phyloP scores from a whole-genome alignment of 2,329 filamentous ascomycete species.

The Blastomyces emzantsi region DNA sequence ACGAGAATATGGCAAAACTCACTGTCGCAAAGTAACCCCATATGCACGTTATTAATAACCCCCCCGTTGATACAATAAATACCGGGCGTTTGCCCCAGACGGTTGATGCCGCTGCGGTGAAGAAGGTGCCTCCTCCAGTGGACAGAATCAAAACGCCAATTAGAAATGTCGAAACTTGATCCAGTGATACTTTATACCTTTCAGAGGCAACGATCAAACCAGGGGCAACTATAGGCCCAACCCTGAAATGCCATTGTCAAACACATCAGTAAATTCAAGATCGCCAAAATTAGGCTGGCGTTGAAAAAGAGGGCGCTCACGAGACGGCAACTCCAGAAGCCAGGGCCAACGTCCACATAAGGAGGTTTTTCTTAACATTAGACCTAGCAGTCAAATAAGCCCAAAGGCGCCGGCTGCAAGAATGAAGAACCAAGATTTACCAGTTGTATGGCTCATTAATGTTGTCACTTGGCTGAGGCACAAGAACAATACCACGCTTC shows the following conservation, averaged over 20 bases:
- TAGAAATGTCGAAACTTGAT: constrained; percentile 28
- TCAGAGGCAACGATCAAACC: constrained; percentile 28
- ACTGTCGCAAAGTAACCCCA: constrained; percentile 34
- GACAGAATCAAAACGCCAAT: constrained; percentile 32
- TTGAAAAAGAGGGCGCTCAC: constrained; percentile 13
- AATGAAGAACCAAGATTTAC: constrained; percentile 11
- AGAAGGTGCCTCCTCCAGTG: constrained; percentile 36
- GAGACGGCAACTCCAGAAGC: constrained; percentile 23
- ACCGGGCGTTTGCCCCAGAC: constrained; percentile 31
- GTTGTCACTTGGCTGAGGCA: constrained; percentile 16
- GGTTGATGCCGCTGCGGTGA: constrained; percentile 33
- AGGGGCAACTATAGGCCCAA: constrained; percentile 36
- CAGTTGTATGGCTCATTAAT: constrained; percentile 24
- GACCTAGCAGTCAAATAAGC: constrained; percentile 15
- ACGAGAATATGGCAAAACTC: constrained; percentile 4
- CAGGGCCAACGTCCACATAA: constrained; percentile 21
- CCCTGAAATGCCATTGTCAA: constrained; percentile 17
- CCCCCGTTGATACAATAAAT: constrained; percentile 30
- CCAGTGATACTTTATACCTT: constrained; percentile 31
- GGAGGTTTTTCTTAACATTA: constrained; percentile 20
- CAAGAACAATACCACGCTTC: constrained; percentile 18
- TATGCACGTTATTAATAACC: constrained; percentile 30
- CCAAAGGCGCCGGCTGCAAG: not conserved
- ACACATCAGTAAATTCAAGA: not conserved
- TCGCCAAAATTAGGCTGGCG: not conserved